Evolutionary conservation across 2,329 filamentous ascomycete genomes (phyloP), one percentile per base, ranked within the genome.

Genomic region (Rhynchosporium graminicola): DNA sequence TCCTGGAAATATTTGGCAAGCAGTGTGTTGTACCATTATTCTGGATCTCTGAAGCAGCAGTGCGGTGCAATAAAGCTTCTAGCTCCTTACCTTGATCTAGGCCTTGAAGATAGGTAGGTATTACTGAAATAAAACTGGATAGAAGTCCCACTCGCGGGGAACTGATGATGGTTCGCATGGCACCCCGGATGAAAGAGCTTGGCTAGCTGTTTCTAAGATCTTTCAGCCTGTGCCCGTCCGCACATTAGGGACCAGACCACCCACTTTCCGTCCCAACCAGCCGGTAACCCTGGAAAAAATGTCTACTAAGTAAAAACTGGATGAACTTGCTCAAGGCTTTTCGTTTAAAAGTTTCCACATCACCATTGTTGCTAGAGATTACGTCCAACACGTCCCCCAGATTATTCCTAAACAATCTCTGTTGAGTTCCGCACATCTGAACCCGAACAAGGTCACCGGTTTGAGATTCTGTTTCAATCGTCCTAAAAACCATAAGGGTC

Each of bases 231-330:
- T 36, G 20, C 48, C 13, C 13, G 9, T 15, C 9, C 12, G 33
- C 6, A 36, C 13, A 38, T n/a, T 15, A 20, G 31, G 13, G 48
- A 15, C 48, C 29, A 51, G 33, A 52, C 31, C 33, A 40, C 38
- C 50, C 50, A 52, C 33, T 52, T 52, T 52, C 33, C 7, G 50
- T 38, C 50, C 50, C 50, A 52, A 20, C 15, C 33, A 40, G 50
- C 26, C 28, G 50, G 50, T 52, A 52, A 40, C 50, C 50, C 50
- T 38, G n/a, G n/a, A 4, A 52, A 40, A 10, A 15, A 28, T 40
- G 36, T 12, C 36, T 7, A 40, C 12, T 40, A 12, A 12, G 7
- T 40, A 12, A 12, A 7, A 12, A 12, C 36, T 7, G 36, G 7
- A 8, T 40, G 36, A 40, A 40, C 7, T 8, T 40, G 36, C 36